Evolutionary conservation across 2,329 filamentous ascomycete genomes (phyloP).

Genomic region (Didymella exigua): DNA sequence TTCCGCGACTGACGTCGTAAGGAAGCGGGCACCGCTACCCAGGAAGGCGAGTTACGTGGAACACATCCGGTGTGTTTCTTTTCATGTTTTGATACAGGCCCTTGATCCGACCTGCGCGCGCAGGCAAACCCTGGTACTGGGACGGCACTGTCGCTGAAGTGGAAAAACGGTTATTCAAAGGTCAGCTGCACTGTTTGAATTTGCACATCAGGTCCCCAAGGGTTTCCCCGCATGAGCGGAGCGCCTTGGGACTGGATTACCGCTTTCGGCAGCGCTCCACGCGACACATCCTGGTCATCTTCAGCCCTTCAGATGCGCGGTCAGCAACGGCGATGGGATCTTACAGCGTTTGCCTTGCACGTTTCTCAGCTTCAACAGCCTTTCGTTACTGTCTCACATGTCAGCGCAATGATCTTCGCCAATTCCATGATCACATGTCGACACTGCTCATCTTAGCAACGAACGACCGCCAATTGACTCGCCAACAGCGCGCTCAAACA

Average conservation of each 20-base stretch:
- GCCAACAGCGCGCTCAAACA: not conserved
- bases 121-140: slow-evolving; percentile 4
- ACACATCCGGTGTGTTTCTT: slow-evolving; percentile 11
- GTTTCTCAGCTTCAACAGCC: not conserved
- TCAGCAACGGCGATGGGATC: not conserved
- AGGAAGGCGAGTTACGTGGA: not conserved
- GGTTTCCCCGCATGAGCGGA: slow-evolving; percentile 12
- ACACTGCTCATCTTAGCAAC: not conserved
- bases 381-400: not conserved
- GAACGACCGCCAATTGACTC: not conserved
- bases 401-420: not conserved
- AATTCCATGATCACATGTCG: not conserved
- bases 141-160: not conserved
- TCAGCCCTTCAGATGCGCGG: slow-evolving; percentile 1
- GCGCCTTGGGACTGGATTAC: not conserved
- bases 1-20: slow-evolving; percentile 8
- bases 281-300: not conserved
- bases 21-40: slow-evolving; percentile 4
- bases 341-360: not conserved
- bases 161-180: slow-evolving; percentile 5
- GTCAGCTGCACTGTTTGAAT: slow-evolving; percentile 12
- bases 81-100: slow-evolving; percentile 15
- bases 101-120: slow-evolving; percentile 6
- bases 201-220: slow-evolving; percentile 1
- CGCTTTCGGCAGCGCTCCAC: slow-evolving; percentile 6